Evolutionary conservation across 2,329 filamentous ascomycete species (phyloP), one percentile per base, ranked within the genome.

Genomic region (Chaetomium sp.): DNA sequence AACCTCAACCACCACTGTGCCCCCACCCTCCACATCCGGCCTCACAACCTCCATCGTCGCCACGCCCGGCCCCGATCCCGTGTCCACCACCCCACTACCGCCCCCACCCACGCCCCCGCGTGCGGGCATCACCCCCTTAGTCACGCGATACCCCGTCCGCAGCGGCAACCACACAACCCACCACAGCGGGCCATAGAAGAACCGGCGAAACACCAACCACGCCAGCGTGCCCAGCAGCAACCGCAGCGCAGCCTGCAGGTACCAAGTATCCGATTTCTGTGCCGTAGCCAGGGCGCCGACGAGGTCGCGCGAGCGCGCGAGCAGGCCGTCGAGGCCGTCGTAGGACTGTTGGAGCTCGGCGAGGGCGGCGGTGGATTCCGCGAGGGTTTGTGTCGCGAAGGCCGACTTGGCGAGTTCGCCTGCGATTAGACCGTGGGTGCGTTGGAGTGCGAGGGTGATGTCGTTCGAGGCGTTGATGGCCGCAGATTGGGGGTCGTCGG

Each of bases 211-310:
- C 6, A 96, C 68, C 6, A 99, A 79, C 94, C 94, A 99, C 35
- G 76, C 78, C 43, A 91, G 84, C 1, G 91, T 96, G 5, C 74
- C 81, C 27, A 87, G 67, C 12, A 97, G 79, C 64, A 96, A 79
- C 68, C 91, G 95, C 62, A 97, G 85, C 2, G 91, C 84, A 40
- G 89, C 95, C 72, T 94, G 88, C 37, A 99, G 80, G 69, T 99
- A 99, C 94, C 94, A 99, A 2, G 91, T 96, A 69, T 99, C 94
- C 62, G 87, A 94, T 78, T 99, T 99, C 68, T 95, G 90, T 61
- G 89, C 94, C 59, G 84, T 83, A 47, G 97, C 74, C 46, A 99
- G 76, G 14, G 89, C 89, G 6, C 84, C 83, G 6, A 96, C 81
- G 14, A 99, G 76, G 54, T 85, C 85, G 61, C 82, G 81, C 46